Evolutionary conservation across 257 asterid species (phyloP).

Genomic region (Solanum chmielewskii): DNA sequence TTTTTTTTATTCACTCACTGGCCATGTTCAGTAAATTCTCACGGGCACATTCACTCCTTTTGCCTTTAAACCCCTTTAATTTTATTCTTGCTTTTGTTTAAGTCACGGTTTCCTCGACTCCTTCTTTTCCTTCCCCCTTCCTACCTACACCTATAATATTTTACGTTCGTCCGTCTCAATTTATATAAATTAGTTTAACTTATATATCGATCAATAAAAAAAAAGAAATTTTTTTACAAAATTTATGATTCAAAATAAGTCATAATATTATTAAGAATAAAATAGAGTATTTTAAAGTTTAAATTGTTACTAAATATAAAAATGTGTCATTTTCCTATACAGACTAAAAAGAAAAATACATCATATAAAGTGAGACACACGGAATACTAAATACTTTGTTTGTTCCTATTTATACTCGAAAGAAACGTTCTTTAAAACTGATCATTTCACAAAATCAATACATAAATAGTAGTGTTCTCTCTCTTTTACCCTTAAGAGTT

Average conservation of each 20-base stretch:
- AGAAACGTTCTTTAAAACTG: no score
- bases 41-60: constrained; percentile 19
- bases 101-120: constrained; percentile 20
- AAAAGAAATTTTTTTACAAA: no score
- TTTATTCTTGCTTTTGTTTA: not conserved
- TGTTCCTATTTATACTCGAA: not conserved
- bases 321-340: no score
- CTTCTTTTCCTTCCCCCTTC: not conserved
- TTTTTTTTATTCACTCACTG: not conserved
- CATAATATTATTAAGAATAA: no score
- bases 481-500: not conserved
- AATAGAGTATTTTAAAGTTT: no score
- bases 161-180: not conserved
- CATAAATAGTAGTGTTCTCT: not conserved
- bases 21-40: constrained; percentile 15
- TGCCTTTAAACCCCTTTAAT: not conserved
- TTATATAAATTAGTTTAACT: no score
- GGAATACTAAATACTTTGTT: not conserved
- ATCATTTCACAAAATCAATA: no score
- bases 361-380: not conserved
- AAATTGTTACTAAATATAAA: no score
- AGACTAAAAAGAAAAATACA: no score
- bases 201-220: fast-evolving
- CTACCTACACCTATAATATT: not conserved
- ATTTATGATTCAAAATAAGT: no score